Evolutionary conservation across 345 rosid genomes (phyloP), one percentile per base, ranked within the genome.

Genomic region (Adansonia digitata): DNA sequence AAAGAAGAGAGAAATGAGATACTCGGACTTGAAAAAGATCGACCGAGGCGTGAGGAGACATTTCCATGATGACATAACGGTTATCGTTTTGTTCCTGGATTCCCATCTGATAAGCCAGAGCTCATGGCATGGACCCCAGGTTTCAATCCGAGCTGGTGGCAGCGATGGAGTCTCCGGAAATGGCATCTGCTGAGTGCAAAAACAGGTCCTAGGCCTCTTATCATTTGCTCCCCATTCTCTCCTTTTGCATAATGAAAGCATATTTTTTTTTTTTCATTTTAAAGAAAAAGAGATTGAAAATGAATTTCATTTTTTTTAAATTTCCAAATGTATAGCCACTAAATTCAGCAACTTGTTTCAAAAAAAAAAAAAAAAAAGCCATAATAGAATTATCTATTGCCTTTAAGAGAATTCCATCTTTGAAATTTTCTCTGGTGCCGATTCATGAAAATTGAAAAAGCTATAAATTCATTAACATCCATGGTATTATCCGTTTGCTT

Each of bases 41-140:
- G 98, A 93, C 46, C 85, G 89, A 18, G 97, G 99, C 18, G 94
- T 93, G 80, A 91, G 99, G 82, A 88, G 99, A 79, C 99, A 95
- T 78, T 95, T 95, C 78, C 99, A 95, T 15, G 99, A 93, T 14
- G 99, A 95, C 68, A 95, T 93, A 40, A 93, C 97, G 0, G 94
- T 95, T 2, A 81, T 93, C 53, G 93, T 95, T 65, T 84, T 95
- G 79, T 93, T 88, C 81, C 89, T 93, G 2, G 96, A 95, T 73
- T 60, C 91, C 3, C 83, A 79, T 81, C 60, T 84, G 78, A 79
- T 87, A 74, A 82, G 84, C 59, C 88, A 83, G 51, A 72, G 84
- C 82, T 81, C 76, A 71, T 51, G 49, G 46, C 80, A 51, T 4
- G 90, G 84, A 17, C 88, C 94, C 14, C 70, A 79, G 65, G 78